Base-by-base conservation (phyloP, 345 rosid species). In the Odontarrhena argentea region DNA sequence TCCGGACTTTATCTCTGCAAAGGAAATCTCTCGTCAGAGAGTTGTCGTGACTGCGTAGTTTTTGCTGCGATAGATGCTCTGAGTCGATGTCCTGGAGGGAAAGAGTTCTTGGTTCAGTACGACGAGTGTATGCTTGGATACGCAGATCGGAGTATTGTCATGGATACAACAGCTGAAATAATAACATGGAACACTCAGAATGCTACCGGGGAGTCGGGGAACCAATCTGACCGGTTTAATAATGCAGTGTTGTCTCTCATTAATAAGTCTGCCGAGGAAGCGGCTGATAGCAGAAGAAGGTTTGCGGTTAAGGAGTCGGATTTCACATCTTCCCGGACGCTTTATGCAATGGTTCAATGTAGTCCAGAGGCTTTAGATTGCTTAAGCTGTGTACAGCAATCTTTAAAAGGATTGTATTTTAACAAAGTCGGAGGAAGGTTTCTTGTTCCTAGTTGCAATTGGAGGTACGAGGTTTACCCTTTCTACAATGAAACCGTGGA, bases 311-410 rank as follows among this genome's bases (percentile, higher is more conserved):
- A 45, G 1, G 67, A 77, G 22, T 66, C 70, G 0, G 9, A 3
- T 1, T 7, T 73, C 11, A 22, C 51, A 1, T 7, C 3, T 3
- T 55, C 5, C 1, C 34, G 30, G 2, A 81, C 42, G 1, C 48
- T 81, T 8, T 79, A 80, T 43, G 75, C 76, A 1, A n/a, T 76
- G 9, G 72, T 73, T 74, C 85, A 81, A 51, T 85, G 94, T 35
- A 71, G 58, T 32, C 81, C 83, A 10, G 83, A 74, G n/a, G n/a
- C n/a, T n/a, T n/a, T n/a, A 8, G 73, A 74, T 13, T 85, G 87
- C 4, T 35, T 13, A 6, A 0, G 0, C 25, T 83, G 90, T 53
- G 37, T 85, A 2, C 48, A 40, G 8, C 4, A 41, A 32, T 50
- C 56, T 25, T 74, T 56, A 0, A 18, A 9, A 0, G 0, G 9